Evolutionary conservation across 805 yeast genomes (phyloP), one percentile per base, ranked within the genome.

Genomic region (Barnettozyma populi): DNA sequence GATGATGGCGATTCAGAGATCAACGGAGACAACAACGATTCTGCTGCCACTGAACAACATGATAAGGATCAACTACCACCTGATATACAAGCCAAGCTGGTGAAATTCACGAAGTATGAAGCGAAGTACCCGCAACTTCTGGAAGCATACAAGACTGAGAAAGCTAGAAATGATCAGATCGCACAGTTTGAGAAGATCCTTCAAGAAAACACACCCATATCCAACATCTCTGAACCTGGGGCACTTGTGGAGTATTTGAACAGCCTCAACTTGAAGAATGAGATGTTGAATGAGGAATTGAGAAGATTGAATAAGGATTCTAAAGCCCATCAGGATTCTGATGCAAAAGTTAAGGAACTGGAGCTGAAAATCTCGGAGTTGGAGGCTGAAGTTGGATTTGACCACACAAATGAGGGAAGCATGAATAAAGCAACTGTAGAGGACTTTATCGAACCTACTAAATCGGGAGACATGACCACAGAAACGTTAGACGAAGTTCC

Each of bases 71-170:
- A 51, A 23, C 53, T 85, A 31, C 79, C 88, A 0, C 74, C 76
- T 2, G 79, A 76, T 5, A 66, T 89, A 16, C 75, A 76, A 50
- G 66, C 80, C 6, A 85, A 83, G 57, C 65, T 90, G 64, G 75
- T 75, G 47, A 90, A 88, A 68, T 87, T 86, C 59, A 79, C 75
- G 48, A 90, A 89, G 63, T 92, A 90, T 64, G 98, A 92, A 63
- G 85, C 84, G 44, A 90, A 89, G 63, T 92, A 94, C 61, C 99
- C 99, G 0, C 69, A 80, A 38, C 70, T 92, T 14, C 73, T 90
- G 44, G 84, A 84, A 39, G 97, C 98, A 0, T 94, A 88, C 68
- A 86, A 89, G 60, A 69, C 74, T 1, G 97, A 90, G 63, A 88
- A 86, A 67, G 71, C 75, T 43, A 85, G 82, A 56, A 69, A 75